Evolutionary conservation across 306 rosid species (phyloP).

Genomic region (Lathyrus aphaca): DNA sequence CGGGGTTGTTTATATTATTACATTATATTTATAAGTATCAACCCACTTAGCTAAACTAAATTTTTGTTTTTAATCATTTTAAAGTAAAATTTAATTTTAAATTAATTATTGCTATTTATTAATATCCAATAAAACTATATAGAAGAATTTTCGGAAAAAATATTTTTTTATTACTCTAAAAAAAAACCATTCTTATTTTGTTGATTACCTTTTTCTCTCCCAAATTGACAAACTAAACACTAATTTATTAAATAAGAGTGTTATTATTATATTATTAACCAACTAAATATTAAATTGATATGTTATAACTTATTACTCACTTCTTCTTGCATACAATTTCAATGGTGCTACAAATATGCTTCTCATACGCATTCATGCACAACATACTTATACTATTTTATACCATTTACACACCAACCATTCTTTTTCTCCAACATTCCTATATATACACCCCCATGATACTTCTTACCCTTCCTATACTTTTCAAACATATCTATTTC

Average conservation of each 20-base stretch:
- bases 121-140: too few species aligned
- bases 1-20: too few species aligned
- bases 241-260: neutral
- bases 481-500: slow-evolving; percentile 16
- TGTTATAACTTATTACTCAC: neutral
- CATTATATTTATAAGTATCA: too few species aligned
- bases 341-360: slow-evolving; percentile 47
- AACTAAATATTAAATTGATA: neutral
- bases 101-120: too few species aligned
- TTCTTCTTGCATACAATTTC: slow-evolving; percentile 42
- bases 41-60: too few species aligned
- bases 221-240: neutral
- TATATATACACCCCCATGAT: slow-evolving; percentile 33
- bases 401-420: slow-evolving; percentile 11
- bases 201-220: too few species aligned
- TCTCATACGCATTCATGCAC: slow-evolving; percentile 49
- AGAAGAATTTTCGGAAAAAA: too few species aligned
- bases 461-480: slow-evolving; percentile 27
- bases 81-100: too few species aligned
- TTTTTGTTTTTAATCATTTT: too few species aligned
- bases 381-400: slow-evolving; percentile 18
- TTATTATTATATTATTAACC: neutral
- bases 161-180: too few species aligned
- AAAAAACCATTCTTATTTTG: too few species aligned
- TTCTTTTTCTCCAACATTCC: neutral